Conservation (phyloP, 257 asterid genomes). For the Solanum chiquidenum region DNA sequence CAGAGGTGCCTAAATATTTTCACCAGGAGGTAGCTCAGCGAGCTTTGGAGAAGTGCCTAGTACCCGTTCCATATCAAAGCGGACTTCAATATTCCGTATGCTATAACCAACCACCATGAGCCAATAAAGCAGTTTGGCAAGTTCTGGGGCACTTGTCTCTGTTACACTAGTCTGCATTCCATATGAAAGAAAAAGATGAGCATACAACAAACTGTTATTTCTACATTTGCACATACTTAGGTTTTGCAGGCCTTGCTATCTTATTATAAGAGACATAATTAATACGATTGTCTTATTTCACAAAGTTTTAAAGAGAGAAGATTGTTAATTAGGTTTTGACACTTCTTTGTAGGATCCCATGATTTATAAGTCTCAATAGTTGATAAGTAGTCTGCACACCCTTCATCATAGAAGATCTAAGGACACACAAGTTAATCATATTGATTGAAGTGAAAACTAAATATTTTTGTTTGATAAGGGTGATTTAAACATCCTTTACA, state of each 20-base stretch:
- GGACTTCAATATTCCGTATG: constrained; percentile 89
- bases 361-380: not conserved
- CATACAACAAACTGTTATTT: not conserved
- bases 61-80: constrained; percentile 92
- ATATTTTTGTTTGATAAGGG: not conserved
- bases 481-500: not conserved
- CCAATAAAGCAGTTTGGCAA: constrained; percentile 92
- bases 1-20: constrained; percentile 35
- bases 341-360: not conserved
- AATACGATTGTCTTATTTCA: not conserved
- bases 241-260: not conserved
- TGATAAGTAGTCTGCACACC: not conserved
- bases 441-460: not conserved
- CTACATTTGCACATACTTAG: not conserved
- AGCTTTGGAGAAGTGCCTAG: constrained; percentile 74
- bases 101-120: constrained; percentile 99
- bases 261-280: not conserved
- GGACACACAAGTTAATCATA: not conserved
- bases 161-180: constrained; percentile 68
- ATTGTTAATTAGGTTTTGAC: not conserved
- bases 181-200: not conserved
- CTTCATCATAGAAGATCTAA: not conserved
- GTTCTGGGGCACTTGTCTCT: constrained; percentile 87
- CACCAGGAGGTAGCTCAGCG: constrained; percentile 96
- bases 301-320: not conserved